Evolutionary conservation across 306 rosid genomes (phyloP).

Genomic region (Cucumis cinereus): DNA sequence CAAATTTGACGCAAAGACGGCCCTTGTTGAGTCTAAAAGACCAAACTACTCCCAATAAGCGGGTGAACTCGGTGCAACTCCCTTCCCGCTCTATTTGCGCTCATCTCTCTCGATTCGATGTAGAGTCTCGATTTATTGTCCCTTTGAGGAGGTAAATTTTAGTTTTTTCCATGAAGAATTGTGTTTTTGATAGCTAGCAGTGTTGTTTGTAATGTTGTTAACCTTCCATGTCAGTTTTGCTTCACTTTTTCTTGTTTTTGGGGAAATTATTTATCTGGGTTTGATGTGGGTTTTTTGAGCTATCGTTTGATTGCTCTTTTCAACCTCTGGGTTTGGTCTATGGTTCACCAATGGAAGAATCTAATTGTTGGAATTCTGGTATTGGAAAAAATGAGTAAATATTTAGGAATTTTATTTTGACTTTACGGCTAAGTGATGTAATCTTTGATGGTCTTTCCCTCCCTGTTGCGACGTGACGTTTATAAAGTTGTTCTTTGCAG

Average conservation of each 20-base stretch:
- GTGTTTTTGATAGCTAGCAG: not conserved
- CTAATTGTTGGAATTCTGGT: not conserved
- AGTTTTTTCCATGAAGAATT: not conserved
- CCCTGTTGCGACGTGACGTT: not conserved
- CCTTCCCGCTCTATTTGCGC: constrained; percentile 9
- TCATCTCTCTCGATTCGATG: constrained; percentile 2
- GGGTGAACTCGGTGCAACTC: constrained; percentile 13
- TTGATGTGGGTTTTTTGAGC: not conserved
- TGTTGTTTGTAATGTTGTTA: not conserved
- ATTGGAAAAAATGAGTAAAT: not conserved
- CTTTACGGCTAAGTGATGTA: not conserved
- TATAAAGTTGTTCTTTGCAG: not conserved
- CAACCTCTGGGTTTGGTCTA: not conserved
- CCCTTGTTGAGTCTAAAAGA: constrained; percentile 12
- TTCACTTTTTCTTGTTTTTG: not conserved
- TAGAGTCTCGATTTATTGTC: constrained; percentile 10
- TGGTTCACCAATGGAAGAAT: not conserved
- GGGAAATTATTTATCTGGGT: not conserved
- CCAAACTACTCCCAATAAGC: not conserved
- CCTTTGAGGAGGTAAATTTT: constrained; percentile 23
- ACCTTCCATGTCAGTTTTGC: not conserved
- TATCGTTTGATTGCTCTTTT: not conserved
- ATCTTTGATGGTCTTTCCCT: not conserved
- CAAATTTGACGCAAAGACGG: constrained; percentile 8
- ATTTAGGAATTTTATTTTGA: not conserved